Evolutionary conservation across 1,139 yeast genomes (phyloP).

Genomic region (Pichia sp.): DNA sequence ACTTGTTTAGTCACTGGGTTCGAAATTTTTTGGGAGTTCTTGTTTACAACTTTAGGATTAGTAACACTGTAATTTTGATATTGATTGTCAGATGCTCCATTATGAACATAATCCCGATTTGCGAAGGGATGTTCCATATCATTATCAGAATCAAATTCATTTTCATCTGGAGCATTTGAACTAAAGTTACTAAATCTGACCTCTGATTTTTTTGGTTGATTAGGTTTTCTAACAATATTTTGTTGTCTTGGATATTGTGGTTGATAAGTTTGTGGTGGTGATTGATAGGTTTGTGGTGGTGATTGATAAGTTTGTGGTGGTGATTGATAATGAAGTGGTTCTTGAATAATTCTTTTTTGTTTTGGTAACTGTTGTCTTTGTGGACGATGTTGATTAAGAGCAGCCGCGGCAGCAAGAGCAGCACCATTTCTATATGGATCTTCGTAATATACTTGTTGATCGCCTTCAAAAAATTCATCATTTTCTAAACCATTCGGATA

Average conservation of each 20-base stretch:
- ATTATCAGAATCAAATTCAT: not conserved
- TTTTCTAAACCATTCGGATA: too few relatives aligned
- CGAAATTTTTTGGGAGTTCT: too few relatives aligned
- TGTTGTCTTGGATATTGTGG: not conserved
- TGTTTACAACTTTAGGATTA: too few relatives aligned
- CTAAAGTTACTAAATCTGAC: conserved; percentile 3
- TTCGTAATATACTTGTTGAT: not conserved
- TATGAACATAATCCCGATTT: too few relatives aligned
- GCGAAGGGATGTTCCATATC: not conserved
- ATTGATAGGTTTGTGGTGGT: not conserved
- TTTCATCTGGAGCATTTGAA: not conserved
- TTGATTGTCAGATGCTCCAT: too few relatives aligned
- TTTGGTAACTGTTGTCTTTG: not conserved
- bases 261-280: not conserved
- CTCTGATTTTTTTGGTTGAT: not conserved
- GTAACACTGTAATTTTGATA: too few relatives aligned
- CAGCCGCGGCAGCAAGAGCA: conserved; percentile 12
- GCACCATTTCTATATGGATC: conserved; percentile 12
- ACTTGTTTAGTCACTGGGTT: too few relatives aligned
- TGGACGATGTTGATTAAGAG: not conserved
- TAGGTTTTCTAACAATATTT: not conserved
- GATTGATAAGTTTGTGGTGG: not conserved
- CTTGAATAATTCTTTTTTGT: too few relatives aligned
- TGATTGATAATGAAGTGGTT: not conserved
- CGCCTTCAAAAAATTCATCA: not conserved